Evolutionary conservation across 1,284 basidiomycete species (phyloP).

Genomic region (Puccinia polysora): DNA sequence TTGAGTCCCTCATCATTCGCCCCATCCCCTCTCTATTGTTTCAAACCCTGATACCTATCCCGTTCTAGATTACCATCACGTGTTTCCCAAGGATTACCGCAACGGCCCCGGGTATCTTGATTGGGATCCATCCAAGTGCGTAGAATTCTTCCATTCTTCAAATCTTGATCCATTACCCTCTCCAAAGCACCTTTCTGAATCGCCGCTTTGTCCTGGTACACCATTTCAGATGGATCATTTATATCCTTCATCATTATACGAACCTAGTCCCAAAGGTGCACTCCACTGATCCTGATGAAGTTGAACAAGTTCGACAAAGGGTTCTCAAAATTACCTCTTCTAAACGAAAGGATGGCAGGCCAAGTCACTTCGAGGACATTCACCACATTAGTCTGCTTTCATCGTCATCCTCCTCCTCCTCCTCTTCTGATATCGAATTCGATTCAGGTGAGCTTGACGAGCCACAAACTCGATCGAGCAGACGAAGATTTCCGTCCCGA

Average conservation of each 20-base stretch:
- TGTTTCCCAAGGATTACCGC: slow-evolving; percentile 71
- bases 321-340: slow-evolving; percentile 10
- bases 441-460: too few relatives aligned
- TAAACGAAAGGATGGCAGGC: neutral
- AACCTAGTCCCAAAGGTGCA: slow-evolving; percentile 57
- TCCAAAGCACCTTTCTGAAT: slow-evolving; percentile 49
- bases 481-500: too few relatives aligned
- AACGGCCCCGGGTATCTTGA: slow-evolving; percentile 59
- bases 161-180: neutral
- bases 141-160: neutral
- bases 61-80: slow-evolving; percentile 58
- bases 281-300: slow-evolving; percentile 61
- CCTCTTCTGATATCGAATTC: neutral
- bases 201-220: too few relatives aligned
- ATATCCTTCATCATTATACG: slow-evolving; percentile 60
- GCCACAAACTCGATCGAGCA: too few relatives aligned
- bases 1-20: slow-evolving; percentile 58
- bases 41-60: neutral
- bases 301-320: slow-evolving; percentile 49
- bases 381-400: slow-evolving; percentile 18
- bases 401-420: slow-evolving; percentile 12
- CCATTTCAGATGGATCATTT: slow-evolving; percentile 65
- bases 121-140: slow-evolving; percentile 70
- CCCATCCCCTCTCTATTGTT: neutral
- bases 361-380: slow-evolving; percentile 14